A percentile compares a stretch with the other conserved stretches of the same genome.
Evolutionary conservation across 2,329 filamentous ascomycete genomes (phyloP).

Genomic region (Epichloe coenophiala): DNA sequence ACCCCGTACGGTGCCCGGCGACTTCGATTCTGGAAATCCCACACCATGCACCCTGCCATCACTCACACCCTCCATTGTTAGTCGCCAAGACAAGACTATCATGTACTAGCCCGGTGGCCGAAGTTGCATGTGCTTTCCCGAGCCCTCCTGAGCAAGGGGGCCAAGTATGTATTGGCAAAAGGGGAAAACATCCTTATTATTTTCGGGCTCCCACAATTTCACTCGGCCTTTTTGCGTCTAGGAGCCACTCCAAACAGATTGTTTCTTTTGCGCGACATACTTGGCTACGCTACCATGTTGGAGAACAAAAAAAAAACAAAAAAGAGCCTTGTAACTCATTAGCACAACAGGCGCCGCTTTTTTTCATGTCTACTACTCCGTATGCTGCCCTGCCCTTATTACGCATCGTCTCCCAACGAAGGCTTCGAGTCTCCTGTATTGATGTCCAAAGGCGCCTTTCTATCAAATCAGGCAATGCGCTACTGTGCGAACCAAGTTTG

Average conservation of each 20-base stretch:
- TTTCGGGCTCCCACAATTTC: no score
- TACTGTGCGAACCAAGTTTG: constrained; percentile 1
- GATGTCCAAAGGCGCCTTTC: constrained; percentile 12
- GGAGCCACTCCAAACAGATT: no score
- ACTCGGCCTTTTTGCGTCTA: no score
- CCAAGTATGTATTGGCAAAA: no score
- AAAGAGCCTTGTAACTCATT: constrained; percentile 6
- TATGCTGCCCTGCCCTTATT: neutral
- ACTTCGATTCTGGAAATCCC: neutral
- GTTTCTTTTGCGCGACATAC: no score
- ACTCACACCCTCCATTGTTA: neutral
- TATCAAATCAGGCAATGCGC: constrained; percentile 9
- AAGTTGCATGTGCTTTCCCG: neutral
- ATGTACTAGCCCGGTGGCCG: neutral
- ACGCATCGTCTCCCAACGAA: constrained; percentile 11
- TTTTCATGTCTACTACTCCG: neutral
- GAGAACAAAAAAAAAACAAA: neutral
- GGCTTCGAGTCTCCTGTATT: constrained; percentile 10
- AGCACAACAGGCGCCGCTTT: neutral
- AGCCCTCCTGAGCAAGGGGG: neutral
- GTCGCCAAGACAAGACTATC: neutral
- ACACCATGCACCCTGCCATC: neutral
- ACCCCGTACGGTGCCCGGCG: neutral
- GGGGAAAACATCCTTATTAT: no score
- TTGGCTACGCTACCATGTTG: neutral